Conservation (phyloP, 2,329 filamentous ascomycete species). For the Scedosporium dehoogii region DNA sequence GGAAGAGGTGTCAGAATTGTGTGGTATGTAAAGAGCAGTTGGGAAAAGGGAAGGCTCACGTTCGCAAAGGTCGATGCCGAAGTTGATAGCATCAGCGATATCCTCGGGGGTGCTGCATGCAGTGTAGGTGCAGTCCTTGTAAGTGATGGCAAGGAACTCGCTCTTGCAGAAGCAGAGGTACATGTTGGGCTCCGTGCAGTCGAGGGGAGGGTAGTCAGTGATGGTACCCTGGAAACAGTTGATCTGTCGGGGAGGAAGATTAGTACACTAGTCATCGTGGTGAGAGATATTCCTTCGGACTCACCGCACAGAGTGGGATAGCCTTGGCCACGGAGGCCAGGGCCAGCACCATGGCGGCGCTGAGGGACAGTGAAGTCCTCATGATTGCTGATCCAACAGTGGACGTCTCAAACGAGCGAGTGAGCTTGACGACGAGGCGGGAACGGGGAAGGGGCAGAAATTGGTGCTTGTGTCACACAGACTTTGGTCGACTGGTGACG, state of each 20-base stretch:
- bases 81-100: background rate
- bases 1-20: background rate
- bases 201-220: background rate
- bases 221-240: background rate
- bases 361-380: background rate
- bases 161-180: background rate
- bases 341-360: background rate
- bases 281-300: background rate
- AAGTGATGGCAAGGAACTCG: background rate
- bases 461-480: too few relatives aligned
- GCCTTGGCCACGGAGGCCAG: background rate
- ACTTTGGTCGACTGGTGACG: too few relatives aligned
- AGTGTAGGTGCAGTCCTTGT: background rate
- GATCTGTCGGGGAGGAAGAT: background rate
- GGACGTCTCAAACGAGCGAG: background rate
- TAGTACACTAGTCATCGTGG: background rate
- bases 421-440: background rate
- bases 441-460: background rate
- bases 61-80: background rate
- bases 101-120: background rate
- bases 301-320: background rate
- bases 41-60: background rate
- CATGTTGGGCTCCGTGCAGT: slow-evolving; percentile 2
- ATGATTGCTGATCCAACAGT: background rate
- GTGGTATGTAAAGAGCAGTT: background rate